Conservation (phyloP, 257 asterid genomes). For the Nicotiana paniculata region DNA sequence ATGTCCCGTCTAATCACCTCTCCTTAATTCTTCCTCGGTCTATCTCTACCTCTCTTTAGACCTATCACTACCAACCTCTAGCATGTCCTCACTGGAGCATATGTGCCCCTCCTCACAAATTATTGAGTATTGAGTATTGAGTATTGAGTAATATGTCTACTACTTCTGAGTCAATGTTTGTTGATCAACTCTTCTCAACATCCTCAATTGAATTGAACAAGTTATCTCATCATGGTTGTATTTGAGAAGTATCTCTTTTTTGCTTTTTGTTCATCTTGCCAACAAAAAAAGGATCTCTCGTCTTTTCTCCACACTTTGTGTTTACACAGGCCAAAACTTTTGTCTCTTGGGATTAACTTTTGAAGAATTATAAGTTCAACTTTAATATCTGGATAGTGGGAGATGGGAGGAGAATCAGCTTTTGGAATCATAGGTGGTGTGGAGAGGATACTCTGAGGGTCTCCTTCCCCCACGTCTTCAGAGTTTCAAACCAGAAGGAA, state of each 20-base stretch:
- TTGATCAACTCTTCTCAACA: not conserved
- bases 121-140: not conserved
- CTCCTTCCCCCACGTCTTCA: too few species aligned
- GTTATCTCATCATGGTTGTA: conserved; percentile 1
- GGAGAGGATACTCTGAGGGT: too few species aligned
- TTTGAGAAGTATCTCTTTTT: not conserved
- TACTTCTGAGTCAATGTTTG: not conserved
- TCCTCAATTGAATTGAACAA: not conserved
- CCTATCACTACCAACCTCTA: too few species aligned
- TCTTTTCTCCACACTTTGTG: not conserved
- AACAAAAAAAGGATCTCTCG: not conserved
- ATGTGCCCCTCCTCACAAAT: too few species aligned
- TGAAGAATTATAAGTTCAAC: not conserved
- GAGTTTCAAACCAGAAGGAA: too few species aligned
- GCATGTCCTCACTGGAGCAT: too few species aligned
- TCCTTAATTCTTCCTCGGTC: too few species aligned
- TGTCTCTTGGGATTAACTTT: not conserved
- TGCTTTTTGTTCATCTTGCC: not conserved
- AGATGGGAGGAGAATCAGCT: too few species aligned
- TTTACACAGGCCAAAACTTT: not conserved
- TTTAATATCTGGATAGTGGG: not conserved
- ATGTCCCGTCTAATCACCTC: too few species aligned
- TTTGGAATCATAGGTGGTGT: too few species aligned
- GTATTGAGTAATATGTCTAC: not conserved
- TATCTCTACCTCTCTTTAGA: too few species aligned